Percentiles rank a stretch among this genome's conserved stretches.
Evolutionary conservation across 2,329 filamentous ascomycete genomes (phyloP).

Genomic region (Aspergillus arachidicola): DNA sequence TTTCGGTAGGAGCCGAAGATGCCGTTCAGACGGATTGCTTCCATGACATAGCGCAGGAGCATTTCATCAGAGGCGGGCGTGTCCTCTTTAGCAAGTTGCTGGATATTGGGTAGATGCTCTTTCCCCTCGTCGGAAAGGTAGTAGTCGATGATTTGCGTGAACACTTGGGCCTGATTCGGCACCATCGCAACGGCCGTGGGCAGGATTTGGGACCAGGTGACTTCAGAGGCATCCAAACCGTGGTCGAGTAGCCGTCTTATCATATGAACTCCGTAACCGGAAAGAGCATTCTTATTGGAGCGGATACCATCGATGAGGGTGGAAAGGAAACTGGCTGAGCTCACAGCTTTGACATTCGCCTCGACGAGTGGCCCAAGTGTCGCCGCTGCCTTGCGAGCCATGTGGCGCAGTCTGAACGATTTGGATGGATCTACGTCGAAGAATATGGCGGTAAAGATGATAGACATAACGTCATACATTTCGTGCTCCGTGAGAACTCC

Average conservation of each 20-base stretch:
- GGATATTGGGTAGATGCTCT: conserved; percentile 61
- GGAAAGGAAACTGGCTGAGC: conserved; percentile 59
- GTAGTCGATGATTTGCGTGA: conserved; percentile 73
- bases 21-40: conserved; percentile 69
- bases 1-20: conserved; percentile 64
- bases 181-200: conserved; percentile 69
- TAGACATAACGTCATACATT: conserved; percentile 62
- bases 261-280: conserved; percentile 67
- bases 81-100: conserved; percentile 60
- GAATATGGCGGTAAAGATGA: conserved; percentile 68
- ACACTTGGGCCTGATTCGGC: conserved; percentile 71
- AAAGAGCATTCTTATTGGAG: conserved; percentile 59
- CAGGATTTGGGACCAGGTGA: conserved; percentile 71
- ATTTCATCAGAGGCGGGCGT: conserved; percentile 62
- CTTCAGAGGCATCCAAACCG: conserved; percentile 64
- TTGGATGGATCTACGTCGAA: conserved; percentile 67
- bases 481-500: conserved; percentile 61
- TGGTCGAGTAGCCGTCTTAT: conserved; percentile 66
- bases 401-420: conserved; percentile 65
- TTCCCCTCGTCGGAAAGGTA: conserved; percentile 65
- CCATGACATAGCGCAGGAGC: conserved; percentile 70
- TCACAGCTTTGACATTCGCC: conserved; percentile 64
- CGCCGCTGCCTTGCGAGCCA: conserved; percentile 58
- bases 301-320: conserved; percentile 51
- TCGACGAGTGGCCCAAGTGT: conserved; percentile 66